Base-by-base conservation (phyloP, 306 rosid species). In the Trifolium dubium region DNA sequence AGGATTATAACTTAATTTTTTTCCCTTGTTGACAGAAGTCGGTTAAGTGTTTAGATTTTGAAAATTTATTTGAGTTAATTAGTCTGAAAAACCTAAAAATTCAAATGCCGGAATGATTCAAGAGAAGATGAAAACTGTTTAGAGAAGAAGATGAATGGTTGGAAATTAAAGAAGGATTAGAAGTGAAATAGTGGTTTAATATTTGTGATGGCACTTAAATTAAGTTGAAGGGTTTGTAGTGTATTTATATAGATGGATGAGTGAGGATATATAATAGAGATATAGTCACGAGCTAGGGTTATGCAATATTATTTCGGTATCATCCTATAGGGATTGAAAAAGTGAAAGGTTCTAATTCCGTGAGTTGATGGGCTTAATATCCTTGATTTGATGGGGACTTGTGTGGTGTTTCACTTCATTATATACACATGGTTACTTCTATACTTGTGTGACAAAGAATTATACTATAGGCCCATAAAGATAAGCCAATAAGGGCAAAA, bases 401-500 rank as follows among this genome's bases (percentile, higher is more conserved):
- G 80, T 77, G 83, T 83, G 82, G 86, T 75, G 44, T 67, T 31
- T 47, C 37, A 32, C 43, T 63, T 60, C n/a, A 47, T 72, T 18
- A 32, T 35, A 10, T 9, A 32, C 63, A 17, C 23, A 35, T 31
- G 34, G 41, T 35, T 35, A 6, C 17, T 31, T 76, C 77, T 76
- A 23, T 23, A 72, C 39, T 84, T 73, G 86, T 76, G 77, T 71
- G 77, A 80, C 15, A 56, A 41, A 79, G 90, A 89, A 84, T 89
- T 86, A 12, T 66, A 28, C 19, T 6, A 59, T 59, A 69, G 70
- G 79, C 75, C 76, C 68, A 58, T 32, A 31, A 34, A 82, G 88
- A 89, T 82, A 81, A 88, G 84, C 85, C 89, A 77, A 76, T 79
- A 79, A 64, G 15, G 11, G 78, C 80, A 77, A 44, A 66, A 82